Evolutionary conservation across 2,329 filamentous ascomycete species (phyloP), one percentile per base, ranked within the genome.

Genomic region (Aspergillus quadrilineatus): DNA sequence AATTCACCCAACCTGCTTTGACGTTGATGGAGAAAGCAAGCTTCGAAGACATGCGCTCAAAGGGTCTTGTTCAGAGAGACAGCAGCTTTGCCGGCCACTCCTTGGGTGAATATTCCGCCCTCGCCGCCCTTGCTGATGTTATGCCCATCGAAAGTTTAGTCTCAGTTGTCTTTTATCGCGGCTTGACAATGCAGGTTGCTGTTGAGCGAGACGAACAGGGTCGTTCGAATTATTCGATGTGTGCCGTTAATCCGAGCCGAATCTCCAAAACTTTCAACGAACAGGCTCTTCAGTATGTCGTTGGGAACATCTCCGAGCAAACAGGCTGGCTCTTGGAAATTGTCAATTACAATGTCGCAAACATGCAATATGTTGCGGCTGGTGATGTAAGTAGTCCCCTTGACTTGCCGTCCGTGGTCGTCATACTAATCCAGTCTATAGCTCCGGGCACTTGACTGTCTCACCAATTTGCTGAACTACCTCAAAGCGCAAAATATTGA

Each of bases 1-100:
- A 99, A 73, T 99, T 99, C 81, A 99, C 94, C 0, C 94, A 99
- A 77, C 94, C 94, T 34, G 94, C 94, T 50, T 81, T 99, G 67
- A 99, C 94, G 0, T 84, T 99, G 49, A 99, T 99, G 95, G 94
- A 99, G 82, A 99, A 99, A 85, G 94, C 94, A 58, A 96, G 91
- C 68, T 99, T 99, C 67, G 94, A 97, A 78, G 95, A 99, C 75
- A 97, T 99, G 94, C 91, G 91, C 71, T 85, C 92, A 67, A 97
- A 96, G 83, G 94, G 95, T 60, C 85, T 99, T 34, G 93, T 99
- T 32, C 92, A 96, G 67, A 85, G 91, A 58, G 93, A 97, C 80
- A 97, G 91, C 83, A 96, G 89, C 65, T 99, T 99, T 73, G 94
- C 94, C 12, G 94, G 94, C 64, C 94, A 99, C 81, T 99, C 95